Conservation (phyloP, 2,329 filamentous ascomycete species). For the Monosporascus sp. region DNA sequence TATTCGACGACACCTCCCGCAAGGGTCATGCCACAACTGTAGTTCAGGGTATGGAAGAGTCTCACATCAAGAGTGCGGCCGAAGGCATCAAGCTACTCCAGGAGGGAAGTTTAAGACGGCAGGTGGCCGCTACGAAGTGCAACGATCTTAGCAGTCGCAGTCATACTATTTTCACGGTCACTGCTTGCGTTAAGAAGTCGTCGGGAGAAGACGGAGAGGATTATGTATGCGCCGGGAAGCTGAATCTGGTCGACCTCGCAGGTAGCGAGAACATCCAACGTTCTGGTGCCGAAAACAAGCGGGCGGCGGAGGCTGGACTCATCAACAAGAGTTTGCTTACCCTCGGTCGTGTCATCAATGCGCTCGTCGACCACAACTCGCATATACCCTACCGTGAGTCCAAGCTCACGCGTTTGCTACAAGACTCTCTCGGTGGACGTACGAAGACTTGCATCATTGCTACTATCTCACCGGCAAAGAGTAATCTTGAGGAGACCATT, state of each 20-base stretch:
- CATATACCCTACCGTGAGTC: conserved; percentile 94
- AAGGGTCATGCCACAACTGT: conserved; percentile 81
- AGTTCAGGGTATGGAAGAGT: conserved; percentile 97
- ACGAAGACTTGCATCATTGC: conserved; percentile 99
- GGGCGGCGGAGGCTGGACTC: conserved; percentile 87
- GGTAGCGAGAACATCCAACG: conserved; percentile 97
- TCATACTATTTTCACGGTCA: conserved; percentile 96
- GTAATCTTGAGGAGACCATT: conserved; percentile 95
- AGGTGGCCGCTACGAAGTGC: conserved; percentile 99
- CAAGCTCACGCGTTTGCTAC: conserved; percentile 87
- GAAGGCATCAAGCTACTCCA: conserved; percentile 87
- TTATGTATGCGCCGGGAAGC: conserved; percentile 82
- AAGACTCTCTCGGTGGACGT: conserved; percentile 91
- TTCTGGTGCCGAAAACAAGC: conserved; percentile 96
- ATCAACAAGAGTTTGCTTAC: conserved; percentile 98
- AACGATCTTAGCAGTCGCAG: conserved; percentile 96
- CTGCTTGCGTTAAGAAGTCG: conserved; percentile 79
- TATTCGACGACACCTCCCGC: conserved; percentile 85
- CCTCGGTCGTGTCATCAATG: conserved; percentile 93
- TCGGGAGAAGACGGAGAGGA: conserved; percentile 81
- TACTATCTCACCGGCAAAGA: conserved; percentile 89
- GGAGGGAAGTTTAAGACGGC: conserved; percentile 84
- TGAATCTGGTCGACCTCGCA: conserved; percentile 94
- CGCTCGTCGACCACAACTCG: conserved; percentile 79
- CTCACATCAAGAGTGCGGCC: conserved; percentile 78